Conservation (phyloP, 176 grass and related monocot genomes). For the Lolium perenne region DNA sequence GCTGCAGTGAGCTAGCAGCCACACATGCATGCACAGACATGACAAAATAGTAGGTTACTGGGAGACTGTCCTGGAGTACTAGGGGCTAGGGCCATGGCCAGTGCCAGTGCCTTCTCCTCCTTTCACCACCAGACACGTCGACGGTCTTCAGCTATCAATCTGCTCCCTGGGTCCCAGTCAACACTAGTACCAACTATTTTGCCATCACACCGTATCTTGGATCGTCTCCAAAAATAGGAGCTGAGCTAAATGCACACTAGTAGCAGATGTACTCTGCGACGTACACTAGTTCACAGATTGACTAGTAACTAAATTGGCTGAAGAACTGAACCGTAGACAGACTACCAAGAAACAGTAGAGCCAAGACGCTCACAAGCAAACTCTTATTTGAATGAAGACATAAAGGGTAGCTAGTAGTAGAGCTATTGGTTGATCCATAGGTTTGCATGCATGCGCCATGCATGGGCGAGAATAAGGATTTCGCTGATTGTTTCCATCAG, state of each 20-base stretch:
- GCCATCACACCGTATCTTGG: conserved; percentile 9
- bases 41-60: conserved; percentile 6
- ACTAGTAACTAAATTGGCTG: background rate
- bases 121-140: conserved; percentile 32
- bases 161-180: conserved; percentile 37
- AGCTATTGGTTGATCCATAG: conserved; percentile 36
- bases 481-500: conserved; percentile 25
- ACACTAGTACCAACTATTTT: conserved; percentile 35
- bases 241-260: conserved; percentile 13
- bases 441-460: conserved; percentile 17
- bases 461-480: background rate
- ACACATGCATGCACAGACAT: conserved; percentile 34
- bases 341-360: background rate
- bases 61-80: conserved; percentile 9
- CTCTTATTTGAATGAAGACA: conserved; percentile 24
- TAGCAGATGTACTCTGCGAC: conserved; percentile 12
- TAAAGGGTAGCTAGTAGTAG: conserved; percentile 3
- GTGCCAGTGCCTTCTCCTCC: conserved; percentile 5
- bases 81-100: conserved; percentile 18
- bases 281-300: background rate
- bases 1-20: conserved; percentile 31
- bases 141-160: conserved; percentile 22
- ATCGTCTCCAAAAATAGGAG: conserved; percentile 31
- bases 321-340: background rate
- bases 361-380: conserved; percentile 12